phyloP scores from a whole-genome alignment of 495 filamentous ascomycete genomes.

The Aspergillus homomorphus region DNA sequence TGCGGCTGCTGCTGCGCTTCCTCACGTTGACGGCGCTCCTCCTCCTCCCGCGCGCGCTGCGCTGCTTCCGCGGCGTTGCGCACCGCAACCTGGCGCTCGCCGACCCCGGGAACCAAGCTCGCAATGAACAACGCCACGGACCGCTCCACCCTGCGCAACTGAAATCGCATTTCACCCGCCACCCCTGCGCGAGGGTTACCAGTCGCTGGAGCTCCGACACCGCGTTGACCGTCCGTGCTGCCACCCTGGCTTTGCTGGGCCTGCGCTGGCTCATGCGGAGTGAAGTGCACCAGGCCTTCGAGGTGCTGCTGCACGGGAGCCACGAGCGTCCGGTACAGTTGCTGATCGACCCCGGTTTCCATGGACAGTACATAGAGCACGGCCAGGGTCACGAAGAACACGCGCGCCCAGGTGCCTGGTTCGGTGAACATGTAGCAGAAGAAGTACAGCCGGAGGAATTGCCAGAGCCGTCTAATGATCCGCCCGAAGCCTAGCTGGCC shows the following conservation, averaged over 20 bases:
- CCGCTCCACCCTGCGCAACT: slow-evolving; percentile 63
- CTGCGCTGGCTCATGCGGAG: slow-evolving; percentile 23
- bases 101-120: slow-evolving; percentile 79
- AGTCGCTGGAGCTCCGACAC: slow-evolving; percentile 32
- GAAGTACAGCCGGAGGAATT: slow-evolving; percentile 69
- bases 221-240: neutral
- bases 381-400: slow-evolving; percentile 58
- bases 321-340: slow-evolving; percentile 53
- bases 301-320: slow-evolving; percentile 66
- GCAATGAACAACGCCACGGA: slow-evolving; percentile 79
- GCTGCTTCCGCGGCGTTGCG: slow-evolving; percentile 60
- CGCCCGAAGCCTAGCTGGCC: slow-evolving; percentile 49
- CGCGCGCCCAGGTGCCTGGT: slow-evolving; percentile 68
- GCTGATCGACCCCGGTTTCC: slow-evolving; percentile 62
- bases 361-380: slow-evolving; percentile 59
- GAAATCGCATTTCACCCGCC: slow-evolving; percentile 32
- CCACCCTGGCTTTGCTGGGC: slow-evolving; percentile 8
- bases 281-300: slow-evolving; percentile 65
- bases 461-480: slow-evolving; percentile 63
- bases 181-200: slow-evolving; percentile 16
- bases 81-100: slow-evolving; percentile 75
- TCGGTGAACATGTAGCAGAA: slow-evolving; percentile 80
- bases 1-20: slow-evolving; percentile 4
- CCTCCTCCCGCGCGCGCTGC: slow-evolving; percentile 43
- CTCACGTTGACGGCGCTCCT: slow-evolving; percentile 21